Base-by-base conservation (phyloP, 108 stramenopile genomes). In the Seminavis robusta region DNA sequence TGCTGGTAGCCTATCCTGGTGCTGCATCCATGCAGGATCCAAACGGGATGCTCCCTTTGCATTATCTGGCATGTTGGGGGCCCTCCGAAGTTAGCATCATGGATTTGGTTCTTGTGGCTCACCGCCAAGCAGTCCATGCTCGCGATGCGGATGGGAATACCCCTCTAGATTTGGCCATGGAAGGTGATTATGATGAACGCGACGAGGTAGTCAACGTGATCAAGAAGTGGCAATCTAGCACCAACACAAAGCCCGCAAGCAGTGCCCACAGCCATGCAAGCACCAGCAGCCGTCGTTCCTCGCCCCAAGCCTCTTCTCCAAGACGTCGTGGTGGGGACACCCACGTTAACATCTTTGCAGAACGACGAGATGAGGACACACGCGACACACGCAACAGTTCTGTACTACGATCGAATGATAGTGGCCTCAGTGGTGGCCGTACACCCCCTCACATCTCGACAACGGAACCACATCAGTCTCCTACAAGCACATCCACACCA, bases 61-160 rank as follows among this genome's bases (percentile, higher is more conserved):
- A 91, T 55, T 91, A 87, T 50, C 33, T 91, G 31, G 81, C 83
- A 11, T 84, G 82, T 53, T 91, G 85, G 85, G 90, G 90, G 27
- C 86, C 86, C 19, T 66, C 65, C 25, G 51, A 60, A 3, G 61
- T 78, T n/a, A 57, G 58, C 8, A 71, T 80, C 17, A 50, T 91
- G 37, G 90, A 91, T 36, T 83, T 91, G 81, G 60, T 91, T 13
- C 46, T 83, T 52, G 81, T 87, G 10, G 84, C 83, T 31, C 74
- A 83, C 41, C 77, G 79, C n/a, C 66, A 74, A 32, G 69, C 73
- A n/a, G 74, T 47, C 24, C 61, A 67, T 36, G 50, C 63, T 45
- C 61, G 65, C 28, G 81, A 85, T 47, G 71, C 65, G 29, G 86
- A 91, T 48, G 86, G 86, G 27, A 85, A 85, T 56, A 91, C 85